Base-by-base conservation (phyloP, 768 basidiomycete species). In the Tylopilus subfusipes region DNA sequence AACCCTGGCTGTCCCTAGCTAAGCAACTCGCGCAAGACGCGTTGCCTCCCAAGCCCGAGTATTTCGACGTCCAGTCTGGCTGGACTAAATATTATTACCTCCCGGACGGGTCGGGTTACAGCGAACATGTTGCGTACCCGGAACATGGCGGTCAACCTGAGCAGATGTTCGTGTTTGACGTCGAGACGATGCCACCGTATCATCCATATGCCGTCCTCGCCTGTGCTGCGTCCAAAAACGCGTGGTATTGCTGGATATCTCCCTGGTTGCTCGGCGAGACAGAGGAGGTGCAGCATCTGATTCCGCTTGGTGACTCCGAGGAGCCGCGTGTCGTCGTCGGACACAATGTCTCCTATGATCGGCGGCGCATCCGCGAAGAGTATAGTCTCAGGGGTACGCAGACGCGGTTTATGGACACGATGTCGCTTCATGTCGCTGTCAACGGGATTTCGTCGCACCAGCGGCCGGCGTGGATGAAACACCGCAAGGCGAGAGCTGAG, bases 161-260 rank as follows among this genome's bases (percentile, higher is more conserved):
- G 65, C 73, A 84, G 40, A 78, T 88, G 78, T 81, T 98, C 58
- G 81, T 83, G 11, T 97, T 98, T 63, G 97, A 99, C 68, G 90
- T 98, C 51, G 95, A 99, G 72, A 93, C 91, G 0, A 80, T 98
- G 79, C 90, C 90, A 1, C 82, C 82, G 25, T 82, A 90, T 65
- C 82, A 89, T 46, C 85, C 85, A 2, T 93, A 83, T 65, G 82
- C 96, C 13, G 75, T 98, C 66, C 87, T 98, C 77, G 95, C 97
- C 1, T 87, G 85, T 55, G 95, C 95, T 4, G 90, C 82, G 2
- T 86, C 93, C 5, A 76, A 80, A 22, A 84, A 83, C 46, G 87
- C 84, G 1, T 98, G 97, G 96, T 99, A 98, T 66, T 82, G 83
- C 4, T 99, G 97, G 95, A 83, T 97, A 57, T 94, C 91, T 0